phyloP scores from a whole-genome alignment of 2,329 filamentous ascomycete genomes.

The Eutypella sp. region DNA sequence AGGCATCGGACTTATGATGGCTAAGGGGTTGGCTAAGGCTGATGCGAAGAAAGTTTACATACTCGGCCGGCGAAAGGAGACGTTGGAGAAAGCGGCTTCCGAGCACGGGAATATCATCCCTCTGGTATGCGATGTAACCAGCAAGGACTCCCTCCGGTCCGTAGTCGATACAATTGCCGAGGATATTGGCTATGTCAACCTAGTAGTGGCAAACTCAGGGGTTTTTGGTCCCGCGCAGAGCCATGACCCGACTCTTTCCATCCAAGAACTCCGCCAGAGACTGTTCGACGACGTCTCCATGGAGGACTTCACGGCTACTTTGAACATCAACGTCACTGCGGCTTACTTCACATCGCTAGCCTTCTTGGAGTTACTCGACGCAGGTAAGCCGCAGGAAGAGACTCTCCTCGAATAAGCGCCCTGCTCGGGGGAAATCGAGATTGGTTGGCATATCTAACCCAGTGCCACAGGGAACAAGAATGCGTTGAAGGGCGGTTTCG shows the following conservation, averaged over 20 bases:
- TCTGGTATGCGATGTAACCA: constrained; percentile 56
- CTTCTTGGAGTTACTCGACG: constrained; percentile 26
- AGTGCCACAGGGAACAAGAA: constrained; percentile 1
- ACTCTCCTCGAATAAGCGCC: neutral
- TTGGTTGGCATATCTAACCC: too few species aligned
- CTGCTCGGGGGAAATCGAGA: too few species aligned
- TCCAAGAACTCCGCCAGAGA: constrained; percentile 29
- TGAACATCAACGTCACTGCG: constrained; percentile 29
- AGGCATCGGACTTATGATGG: constrained; percentile 22
- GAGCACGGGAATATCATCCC: constrained; percentile 28
- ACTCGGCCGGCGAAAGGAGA: constrained; percentile 41
- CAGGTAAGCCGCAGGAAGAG: constrained; percentile 24
- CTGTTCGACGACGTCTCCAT: constrained; percentile 51
- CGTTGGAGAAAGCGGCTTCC: constrained; percentile 38
- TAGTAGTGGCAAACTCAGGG: constrained; percentile 59
- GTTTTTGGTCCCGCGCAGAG: constrained; percentile 43
- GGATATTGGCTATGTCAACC: constrained; percentile 56
- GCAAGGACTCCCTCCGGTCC: constrained; percentile 54
- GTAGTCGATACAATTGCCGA: constrained; percentile 51
- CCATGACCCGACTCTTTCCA: constrained; percentile 18
- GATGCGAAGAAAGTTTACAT: constrained; percentile 49
- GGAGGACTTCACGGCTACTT: constrained; percentile 56
- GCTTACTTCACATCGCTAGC: constrained; percentile 25
- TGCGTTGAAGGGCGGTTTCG: neutral
- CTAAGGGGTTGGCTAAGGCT: constrained; percentile 33